These are phyloP conservation scores for Phytomonas sp. DNA, from an alignment of 208 protist species.

Conservation along the genomic window DNA sequence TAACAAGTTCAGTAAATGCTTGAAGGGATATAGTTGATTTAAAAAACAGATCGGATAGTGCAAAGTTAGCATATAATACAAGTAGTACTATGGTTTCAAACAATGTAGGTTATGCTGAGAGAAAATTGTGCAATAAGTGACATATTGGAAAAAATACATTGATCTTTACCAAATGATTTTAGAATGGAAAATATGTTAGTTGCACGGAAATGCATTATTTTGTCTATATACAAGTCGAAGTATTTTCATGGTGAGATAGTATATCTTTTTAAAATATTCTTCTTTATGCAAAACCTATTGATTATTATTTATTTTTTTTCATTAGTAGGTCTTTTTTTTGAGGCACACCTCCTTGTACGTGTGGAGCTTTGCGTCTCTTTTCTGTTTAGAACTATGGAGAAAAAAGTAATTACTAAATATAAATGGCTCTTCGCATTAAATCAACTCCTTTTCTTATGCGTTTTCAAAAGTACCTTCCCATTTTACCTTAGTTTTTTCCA, in stretches of 20 bases:
- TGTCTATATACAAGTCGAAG: not conserved
- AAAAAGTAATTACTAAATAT: not conserved
- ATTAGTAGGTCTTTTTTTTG: not conserved
- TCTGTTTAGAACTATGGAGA: not conserved
- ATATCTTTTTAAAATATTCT: not conserved
- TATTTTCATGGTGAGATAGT: not conserved
- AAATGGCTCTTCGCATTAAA: not conserved
- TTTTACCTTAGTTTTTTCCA: not conserved
- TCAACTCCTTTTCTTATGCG: not conserved
- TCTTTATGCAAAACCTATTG: not conserved
- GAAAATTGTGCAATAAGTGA: not conserved
- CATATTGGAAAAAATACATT: not conserved
- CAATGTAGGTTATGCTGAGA: not conserved
- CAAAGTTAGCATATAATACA: not conserved
- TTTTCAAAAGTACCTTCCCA: not conserved
- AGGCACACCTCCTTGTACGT: not conserved
- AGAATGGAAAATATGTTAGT: not conserved
- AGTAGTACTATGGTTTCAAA: not conserved
- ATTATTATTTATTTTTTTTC: not conserved
- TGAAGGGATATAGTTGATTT: not conserved
- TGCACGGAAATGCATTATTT: not conserved
- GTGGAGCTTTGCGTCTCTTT: not conserved
- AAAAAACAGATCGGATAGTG: not conserved
- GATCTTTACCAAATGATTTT: not conserved
- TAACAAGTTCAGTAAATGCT: not conserved